A percentile compares a stretch with the other conserved stretches of the same genome.
Evolutionary conservation across 2,329 filamentous ascomycete genomes (phyloP).

Genomic region (Aspergillus nomiae): DNA sequence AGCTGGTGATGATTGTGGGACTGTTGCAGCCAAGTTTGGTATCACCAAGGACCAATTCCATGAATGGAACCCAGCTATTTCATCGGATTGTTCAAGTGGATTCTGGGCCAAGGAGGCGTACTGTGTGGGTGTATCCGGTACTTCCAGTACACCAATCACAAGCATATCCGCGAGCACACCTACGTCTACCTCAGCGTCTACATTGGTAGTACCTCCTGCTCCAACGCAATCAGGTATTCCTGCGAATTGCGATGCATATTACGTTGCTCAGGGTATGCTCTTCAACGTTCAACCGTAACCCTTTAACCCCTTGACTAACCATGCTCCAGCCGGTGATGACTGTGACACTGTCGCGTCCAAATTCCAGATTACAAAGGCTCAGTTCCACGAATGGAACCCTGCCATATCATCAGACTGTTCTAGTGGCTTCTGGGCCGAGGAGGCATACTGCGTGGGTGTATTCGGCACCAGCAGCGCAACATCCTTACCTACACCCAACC

Average conservation of each 20-base stretch:
- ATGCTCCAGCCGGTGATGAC: constrained; percentile 10
- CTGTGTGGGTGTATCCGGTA: constrained; percentile 15
- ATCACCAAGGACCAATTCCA: too few species aligned
- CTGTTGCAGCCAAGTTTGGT: too few species aligned
- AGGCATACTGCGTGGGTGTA: constrained; percentile 3
- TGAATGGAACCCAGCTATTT: too few species aligned
- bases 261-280: not conserved
- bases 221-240: not conserved
- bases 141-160: constrained; percentile 1
- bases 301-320: too few species aligned
- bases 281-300: too few species aligned
- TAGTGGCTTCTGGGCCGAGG: not conserved
- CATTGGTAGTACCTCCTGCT: not conserved
- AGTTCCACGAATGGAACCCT: constrained; percentile 20
- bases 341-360: constrained; percentile 9
- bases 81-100: too few species aligned
- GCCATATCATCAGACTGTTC: constrained; percentile 13
- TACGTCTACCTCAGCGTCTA: not conserved
- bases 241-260: constrained; percentile 1
- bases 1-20: too few species aligned
- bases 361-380: constrained; percentile 7
- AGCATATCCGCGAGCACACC: not conserved
- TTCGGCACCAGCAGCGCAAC: not conserved
- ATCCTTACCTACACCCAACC: not conserved
- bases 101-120: too few species aligned